phyloP scores from a whole-genome alignment of 2,329 filamentous ascomycete genomes.

The Diaporthe citriasiana region DNA sequence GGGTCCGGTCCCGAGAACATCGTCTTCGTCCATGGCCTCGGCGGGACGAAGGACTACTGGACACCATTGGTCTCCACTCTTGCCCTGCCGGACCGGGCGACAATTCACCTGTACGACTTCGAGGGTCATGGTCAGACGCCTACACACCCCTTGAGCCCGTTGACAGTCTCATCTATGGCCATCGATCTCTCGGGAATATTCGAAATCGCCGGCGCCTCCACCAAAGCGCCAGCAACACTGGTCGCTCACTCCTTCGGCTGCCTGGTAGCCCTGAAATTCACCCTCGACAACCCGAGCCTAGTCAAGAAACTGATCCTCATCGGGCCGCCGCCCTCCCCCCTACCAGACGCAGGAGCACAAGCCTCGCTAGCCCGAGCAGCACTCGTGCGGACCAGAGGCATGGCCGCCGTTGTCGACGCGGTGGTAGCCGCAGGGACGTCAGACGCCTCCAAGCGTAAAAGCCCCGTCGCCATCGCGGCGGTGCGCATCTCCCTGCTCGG shows the following conservation, averaged over 20 bases:
- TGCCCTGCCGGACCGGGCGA: not conserved
- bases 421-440: not conserved
- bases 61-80: not conserved
- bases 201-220: not conserved
- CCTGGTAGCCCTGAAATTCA: not conserved
- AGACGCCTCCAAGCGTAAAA: not conserved
- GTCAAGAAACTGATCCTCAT: not conserved
- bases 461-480: not conserved
- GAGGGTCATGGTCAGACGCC: slow-evolving; percentile 2
- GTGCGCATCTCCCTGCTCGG: not conserved
- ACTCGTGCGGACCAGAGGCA: not conserved
- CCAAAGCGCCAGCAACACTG: not conserved
- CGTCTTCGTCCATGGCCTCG: not conserved
- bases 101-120: not conserved
- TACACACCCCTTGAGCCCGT: not conserved
- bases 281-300: not conserved
- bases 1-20: not conserved
- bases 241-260: slow-evolving; percentile 1
- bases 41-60: slow-evolving; percentile 2
- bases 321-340: not conserved
- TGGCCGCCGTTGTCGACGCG: not conserved
- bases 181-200: not conserved
- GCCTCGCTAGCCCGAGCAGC: not conserved
- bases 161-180: not conserved
- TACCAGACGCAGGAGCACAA: not conserved